A percentile compares a stretch with the other conserved stretches of the same genome.
phyloP scores from a whole-genome alignment of 2,329 filamentous ascomycete species.

The Metarhizium guizhouense region DNA sequence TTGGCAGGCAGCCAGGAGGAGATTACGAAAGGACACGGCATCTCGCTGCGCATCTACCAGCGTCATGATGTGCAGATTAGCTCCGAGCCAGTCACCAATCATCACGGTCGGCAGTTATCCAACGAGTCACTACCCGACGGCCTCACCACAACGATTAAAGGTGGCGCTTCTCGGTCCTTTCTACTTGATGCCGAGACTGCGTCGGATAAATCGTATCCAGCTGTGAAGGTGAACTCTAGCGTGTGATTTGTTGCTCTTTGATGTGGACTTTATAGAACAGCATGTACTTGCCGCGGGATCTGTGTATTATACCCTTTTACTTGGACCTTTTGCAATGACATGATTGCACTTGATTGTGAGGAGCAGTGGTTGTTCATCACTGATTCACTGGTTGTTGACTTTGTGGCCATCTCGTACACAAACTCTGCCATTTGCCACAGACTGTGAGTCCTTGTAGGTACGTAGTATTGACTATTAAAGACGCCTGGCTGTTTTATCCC shows the following conservation, averaged over 20 bases:
- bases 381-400: too few relatives aligned
- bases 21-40: conserved; percentile 21
- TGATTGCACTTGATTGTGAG: too few relatives aligned
- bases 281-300: too few relatives aligned
- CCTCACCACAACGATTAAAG: conserved; percentile 6
- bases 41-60: conserved; percentile 28
- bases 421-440: too few relatives aligned
- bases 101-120: neutral
- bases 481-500: too few relatives aligned
- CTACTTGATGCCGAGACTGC: conserved; percentile 1
- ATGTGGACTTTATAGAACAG: neutral
- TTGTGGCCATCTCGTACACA: too few relatives aligned
- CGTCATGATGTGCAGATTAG: conserved; percentile 25
- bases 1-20: conserved; percentile 27
- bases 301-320: too few relatives aligned
- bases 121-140: conserved; percentile 2
- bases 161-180: conserved; percentile 1
- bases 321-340: too few relatives aligned
- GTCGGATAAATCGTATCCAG: conserved; percentile 1
- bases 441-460: too few relatives aligned
- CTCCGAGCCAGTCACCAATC: conserved; percentile 3
- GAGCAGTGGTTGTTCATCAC: too few relatives aligned
- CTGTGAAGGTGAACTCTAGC: neutral
- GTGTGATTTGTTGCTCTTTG: neutral
- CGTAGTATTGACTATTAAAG: too few relatives aligned